Conservation (phyloP, 2,329 filamentous ascomycete genomes). For the Stagonosporopsis rhizophila region DNA sequence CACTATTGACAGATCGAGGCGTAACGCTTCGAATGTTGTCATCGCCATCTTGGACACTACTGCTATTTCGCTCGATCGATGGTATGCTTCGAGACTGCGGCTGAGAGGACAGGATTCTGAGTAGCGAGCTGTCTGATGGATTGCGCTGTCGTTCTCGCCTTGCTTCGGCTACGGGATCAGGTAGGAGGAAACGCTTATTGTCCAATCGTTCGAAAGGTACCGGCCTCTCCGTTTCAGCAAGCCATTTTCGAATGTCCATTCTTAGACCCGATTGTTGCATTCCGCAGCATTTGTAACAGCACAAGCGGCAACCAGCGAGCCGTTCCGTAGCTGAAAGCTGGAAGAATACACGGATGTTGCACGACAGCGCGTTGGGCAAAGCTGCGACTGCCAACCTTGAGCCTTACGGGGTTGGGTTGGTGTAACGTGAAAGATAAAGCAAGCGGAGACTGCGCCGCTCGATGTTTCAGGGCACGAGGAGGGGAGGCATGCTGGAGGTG, state of each 20-base stretch:
- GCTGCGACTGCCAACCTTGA: constrained; percentile 24
- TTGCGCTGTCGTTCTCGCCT: constrained; percentile 43
- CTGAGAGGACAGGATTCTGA: constrained; percentile 27
- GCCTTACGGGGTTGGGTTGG: constrained; percentile 27
- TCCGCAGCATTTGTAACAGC: constrained; percentile 5
- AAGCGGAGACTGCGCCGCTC: neutral
- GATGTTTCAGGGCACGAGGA: neutral
- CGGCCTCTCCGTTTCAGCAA: constrained; percentile 51
- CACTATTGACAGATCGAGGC: constrained; percentile 21
- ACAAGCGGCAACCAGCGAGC: constrained; percentile 24
- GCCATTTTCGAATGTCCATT: constrained; percentile 57
- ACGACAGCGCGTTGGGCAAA: constrained; percentile 34
- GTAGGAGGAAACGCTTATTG: constrained; percentile 31
- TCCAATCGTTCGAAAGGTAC: constrained; percentile 30
- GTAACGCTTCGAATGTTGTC: constrained; percentile 24
- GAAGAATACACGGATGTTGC: constrained; percentile 11
- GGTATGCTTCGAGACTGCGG: constrained; percentile 17
- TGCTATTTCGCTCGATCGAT: constrained; percentile 5
- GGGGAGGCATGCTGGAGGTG: constrained; percentile 1
- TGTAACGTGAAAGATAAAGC: constrained; percentile 29
- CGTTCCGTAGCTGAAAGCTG: constrained; percentile 21
- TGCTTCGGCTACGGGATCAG: constrained; percentile 22
- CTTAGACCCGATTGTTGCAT: constrained; percentile 7
- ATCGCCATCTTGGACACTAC: constrained; percentile 15
- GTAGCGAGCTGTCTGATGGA: constrained; percentile 51